phyloP scores from a whole-genome alignment of 129 eudicot genomes.

The Flaveria trinervia region DNA sequence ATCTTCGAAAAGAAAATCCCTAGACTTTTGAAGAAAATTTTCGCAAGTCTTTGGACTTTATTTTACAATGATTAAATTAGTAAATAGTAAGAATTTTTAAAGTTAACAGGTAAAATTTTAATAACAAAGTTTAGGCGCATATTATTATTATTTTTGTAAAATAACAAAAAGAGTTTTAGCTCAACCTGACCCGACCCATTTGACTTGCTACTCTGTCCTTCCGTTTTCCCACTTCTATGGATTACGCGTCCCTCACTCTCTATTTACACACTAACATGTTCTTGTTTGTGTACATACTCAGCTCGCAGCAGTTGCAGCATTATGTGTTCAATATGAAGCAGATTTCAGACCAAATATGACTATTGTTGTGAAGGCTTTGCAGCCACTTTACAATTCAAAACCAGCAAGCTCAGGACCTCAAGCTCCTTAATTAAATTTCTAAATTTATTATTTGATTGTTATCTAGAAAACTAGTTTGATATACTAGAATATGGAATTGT shows the following conservation, averaged over 20 bases:
- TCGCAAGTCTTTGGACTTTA: neutral
- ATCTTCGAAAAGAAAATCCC: too few relatives aligned
- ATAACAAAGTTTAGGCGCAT: too few relatives aligned
- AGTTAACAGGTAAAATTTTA: neutral
- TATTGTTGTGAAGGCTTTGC: conserved; percentile 94
- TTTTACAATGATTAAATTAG: neutral
- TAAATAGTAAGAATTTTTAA: neutral
- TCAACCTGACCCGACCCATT: neutral
- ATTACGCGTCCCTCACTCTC: neutral
- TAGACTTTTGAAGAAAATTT: neutral
- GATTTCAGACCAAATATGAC: conserved; percentile 98
- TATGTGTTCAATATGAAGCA: conserved; percentile 96
- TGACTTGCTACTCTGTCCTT: neutral
- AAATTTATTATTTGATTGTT: conserved; percentile 24
- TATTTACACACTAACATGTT: conserved; percentile 5
- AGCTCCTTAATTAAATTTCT: conserved; percentile 36
- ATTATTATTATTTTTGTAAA: neutral
- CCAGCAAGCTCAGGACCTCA: conserved; percentile 66
- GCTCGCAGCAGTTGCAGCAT: conserved; percentile 99
- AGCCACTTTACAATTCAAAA: conserved; percentile 79
- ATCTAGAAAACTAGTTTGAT: conserved; percentile 34
- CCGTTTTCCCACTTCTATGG: neutral
- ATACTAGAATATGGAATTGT: conserved; percentile 27
- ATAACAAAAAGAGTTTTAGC: neutral
- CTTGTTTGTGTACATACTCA: conserved; percentile 31